Base-by-base conservation (phyloP, 495 filamentous ascomycete genomes). In the Umbilicaria muhlenbergii region DNA sequence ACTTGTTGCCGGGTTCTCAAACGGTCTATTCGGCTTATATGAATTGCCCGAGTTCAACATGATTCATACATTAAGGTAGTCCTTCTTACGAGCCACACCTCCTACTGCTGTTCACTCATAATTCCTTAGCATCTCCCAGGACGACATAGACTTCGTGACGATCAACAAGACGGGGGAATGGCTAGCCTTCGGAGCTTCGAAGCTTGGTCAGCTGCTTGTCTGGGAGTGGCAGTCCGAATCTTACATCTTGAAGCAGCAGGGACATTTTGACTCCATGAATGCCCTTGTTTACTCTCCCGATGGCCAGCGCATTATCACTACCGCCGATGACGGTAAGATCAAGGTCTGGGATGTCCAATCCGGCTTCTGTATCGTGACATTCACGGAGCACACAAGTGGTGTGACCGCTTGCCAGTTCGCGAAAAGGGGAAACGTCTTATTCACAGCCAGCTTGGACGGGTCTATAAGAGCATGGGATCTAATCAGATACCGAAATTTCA, bases 161-260 rank as follows among this genome's bases (percentile, higher is more conserved):
- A 79, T 94, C 48, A 95, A 95, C 62, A 81, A 83, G 55, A 78
- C 84, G 28, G 91, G 89, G 43, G 92, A 94, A 64, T 98, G 91
- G 91, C 69, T 98, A 28, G 91, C 91, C 6, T 94, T 98, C 60
- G 91, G 89, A n/a, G 88, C 91, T 4, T 93, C 92, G 13, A 89
- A 89, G 44, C 73, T 92, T 19, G 91, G 91, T 11, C 91, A 98
- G 50, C 65, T 98, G 12, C 69, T 98, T 32, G 92, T 98, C 18
- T 98, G 91, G 91, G 91, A 98, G 60, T 96, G 92, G 92, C 92
- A 96, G 54, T 96, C 92, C 2, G 91, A 98, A 58, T 95, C 92
- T n/a, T 96, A 96, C 61, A 88, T 98, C 44, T 62, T 98, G 32
- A 98, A 96, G 60, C 91, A 98, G 54, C 91, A 96, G 61, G 89